Base-by-base conservation (phyloP, 305 asterid genomes). In the Plantago lanceolata region DNA sequence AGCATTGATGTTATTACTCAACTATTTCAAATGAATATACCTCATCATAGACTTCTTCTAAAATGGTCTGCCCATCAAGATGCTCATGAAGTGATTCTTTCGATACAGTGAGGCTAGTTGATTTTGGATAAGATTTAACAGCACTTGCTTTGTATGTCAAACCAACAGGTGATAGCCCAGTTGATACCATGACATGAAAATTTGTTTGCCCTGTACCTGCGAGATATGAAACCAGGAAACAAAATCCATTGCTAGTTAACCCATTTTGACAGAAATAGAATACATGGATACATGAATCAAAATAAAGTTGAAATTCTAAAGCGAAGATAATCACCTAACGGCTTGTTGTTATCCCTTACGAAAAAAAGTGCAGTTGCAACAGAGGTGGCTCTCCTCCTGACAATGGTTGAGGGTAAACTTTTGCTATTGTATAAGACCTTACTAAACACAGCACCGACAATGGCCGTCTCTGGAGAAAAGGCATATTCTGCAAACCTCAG, bases 371-470 rank as follows among this genome's bases (percentile, higher is more conserved):
- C 90, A 69, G 76, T 80, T 61, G 83, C 89, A 63, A 79, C 85
- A 61, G 75, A 58, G 57, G 61, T 61, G 35, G 51, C 45, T 28
- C 21, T 29, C 57, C 53, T 71, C 44, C 9, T 48, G 57, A 47
- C 60, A 19, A 53, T 51, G 59, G 56, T 47, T 47, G 57, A 57
- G 20, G 55, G 67, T 59, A 61, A 14, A 44, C 69, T 63, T 61
- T 68, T 67, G 75, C 83, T 71, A 74, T 70, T 71, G 71, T 76
- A 84, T 61, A 79, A 63, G 69, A 77, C 75, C 51, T 63, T 57
- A 73, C 81, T 70, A 63, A 84, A 81, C 24, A 81, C 79, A 59
- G 84, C 90, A 66, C 98, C 98, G 71, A 87, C 85, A 77, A 92
- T 72, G 63, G 77, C 76, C 17, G 96, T 92, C 64, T 78, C 95